Evolutionary conservation across 176 grass and related monocot genomes (phyloP).

Genomic region (Thinopyrum elongatum): DNA sequence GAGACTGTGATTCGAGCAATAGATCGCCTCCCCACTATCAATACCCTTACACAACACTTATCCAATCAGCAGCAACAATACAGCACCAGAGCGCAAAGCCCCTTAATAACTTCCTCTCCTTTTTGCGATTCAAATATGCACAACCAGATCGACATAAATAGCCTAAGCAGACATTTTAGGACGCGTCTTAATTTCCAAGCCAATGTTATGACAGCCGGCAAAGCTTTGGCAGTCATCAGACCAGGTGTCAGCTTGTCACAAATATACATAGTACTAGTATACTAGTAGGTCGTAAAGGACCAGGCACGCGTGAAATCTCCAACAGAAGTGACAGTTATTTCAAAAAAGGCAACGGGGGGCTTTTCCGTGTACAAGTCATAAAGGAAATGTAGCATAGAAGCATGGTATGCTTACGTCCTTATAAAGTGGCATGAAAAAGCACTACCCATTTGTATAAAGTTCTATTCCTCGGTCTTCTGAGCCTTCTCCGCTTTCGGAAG

Average conservation of each 20-base stretch:
- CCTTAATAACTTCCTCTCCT: no score
- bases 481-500: constrained; percentile 14
- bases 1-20: no score
- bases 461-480: constrained; percentile 30
- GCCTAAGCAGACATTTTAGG: background rate
- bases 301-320: background rate
- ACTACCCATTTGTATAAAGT: background rate
- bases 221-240: background rate
- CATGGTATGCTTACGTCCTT: background rate
- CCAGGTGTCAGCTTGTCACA: background rate
- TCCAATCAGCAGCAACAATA: background rate
- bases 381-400: background rate
- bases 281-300: background rate
- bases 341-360: background rate
- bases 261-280: background rate
- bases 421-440: background rate
- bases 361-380: background rate
- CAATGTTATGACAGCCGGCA: background rate
- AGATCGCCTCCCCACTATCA: no score
- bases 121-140: no score
- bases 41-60: no score
- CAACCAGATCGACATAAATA: background rate
- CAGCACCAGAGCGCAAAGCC: background rate
- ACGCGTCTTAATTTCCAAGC: background rate
- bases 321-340: background rate